These are phyloP conservation scores for Dioszegia crocea DNA, from an alignment of 768 basidiomycete genomes.

Conservation along the genomic window DNA sequence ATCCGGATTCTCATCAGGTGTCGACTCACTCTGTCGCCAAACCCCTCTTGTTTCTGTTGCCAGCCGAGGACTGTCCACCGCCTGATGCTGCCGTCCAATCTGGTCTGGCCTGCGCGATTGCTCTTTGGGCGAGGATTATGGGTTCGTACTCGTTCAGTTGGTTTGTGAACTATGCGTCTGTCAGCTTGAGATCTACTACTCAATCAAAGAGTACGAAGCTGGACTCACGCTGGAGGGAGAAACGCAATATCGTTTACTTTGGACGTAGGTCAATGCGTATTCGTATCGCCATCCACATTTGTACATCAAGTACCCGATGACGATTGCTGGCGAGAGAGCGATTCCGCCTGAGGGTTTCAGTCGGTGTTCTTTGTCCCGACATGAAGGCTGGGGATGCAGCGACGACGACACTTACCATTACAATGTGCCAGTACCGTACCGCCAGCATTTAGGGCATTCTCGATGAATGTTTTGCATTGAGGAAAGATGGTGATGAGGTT, in stretches of 20 bases:
- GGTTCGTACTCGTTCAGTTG: conserved; percentile 44
- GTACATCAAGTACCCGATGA: conserved; percentile 49
- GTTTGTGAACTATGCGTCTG: conserved; percentile 19
- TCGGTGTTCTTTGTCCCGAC: background rate
- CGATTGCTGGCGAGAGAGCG: conserved; percentile 44
- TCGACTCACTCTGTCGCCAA: background rate
- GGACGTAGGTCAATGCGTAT: conserved; percentile 39
- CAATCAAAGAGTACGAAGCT: background rate
- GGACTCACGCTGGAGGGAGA: conserved; percentile 44
- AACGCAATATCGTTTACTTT: conserved; percentile 48
- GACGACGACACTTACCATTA: conserved; percentile 32
- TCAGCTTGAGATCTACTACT: conserved; percentile 8
- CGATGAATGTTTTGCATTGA: conserved; percentile 39
- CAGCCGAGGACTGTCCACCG: background rate
- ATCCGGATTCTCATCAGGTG: background rate
- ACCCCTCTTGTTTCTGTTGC: conserved; percentile 5
- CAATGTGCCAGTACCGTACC: conserved; percentile 49
- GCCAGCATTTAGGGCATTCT: conserved; percentile 31
- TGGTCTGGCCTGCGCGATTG: conserved; percentile 10
- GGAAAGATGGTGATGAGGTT: conserved; percentile 47
- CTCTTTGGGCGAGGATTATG: conserved; percentile 35
- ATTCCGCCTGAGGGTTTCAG: conserved; percentile 41
- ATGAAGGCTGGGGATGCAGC: background rate
- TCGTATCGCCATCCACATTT: conserved; percentile 38
- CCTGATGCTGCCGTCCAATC: background rate